Conservation (phyloP, 2,329 filamentous ascomycete species). For the Lithohypha guttulata region DNA sequence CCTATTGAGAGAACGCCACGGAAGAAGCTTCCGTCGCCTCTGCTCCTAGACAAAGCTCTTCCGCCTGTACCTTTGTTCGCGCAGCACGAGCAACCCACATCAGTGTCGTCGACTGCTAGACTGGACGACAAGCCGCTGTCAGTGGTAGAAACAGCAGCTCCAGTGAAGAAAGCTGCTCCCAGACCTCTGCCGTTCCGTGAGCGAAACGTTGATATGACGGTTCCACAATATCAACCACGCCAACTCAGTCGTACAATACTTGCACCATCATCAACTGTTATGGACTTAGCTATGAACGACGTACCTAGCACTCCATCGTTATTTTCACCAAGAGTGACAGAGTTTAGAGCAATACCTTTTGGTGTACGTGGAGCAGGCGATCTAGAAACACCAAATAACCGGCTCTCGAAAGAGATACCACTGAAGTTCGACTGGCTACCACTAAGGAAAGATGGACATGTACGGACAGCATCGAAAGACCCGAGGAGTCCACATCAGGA, state of each 20-base stretch:
- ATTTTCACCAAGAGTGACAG: slow-evolving; percentile 36
- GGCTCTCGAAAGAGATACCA: slow-evolving; percentile 2
- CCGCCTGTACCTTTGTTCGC: slow-evolving; percentile 21
- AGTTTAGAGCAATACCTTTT: slow-evolving; percentile 32
- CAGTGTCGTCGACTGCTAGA: neutral
- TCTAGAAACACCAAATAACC: slow-evolving; percentile 17
- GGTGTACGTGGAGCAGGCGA: slow-evolving; percentile 28
- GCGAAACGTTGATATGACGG: slow-evolving; percentile 5
- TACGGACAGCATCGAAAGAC: slow-evolving; percentile 12
- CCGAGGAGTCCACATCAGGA: slow-evolving; percentile 22
- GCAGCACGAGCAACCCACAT: slow-evolving; percentile 2
- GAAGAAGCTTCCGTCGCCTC: slow-evolving; percentile 8
- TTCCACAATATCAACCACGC: slow-evolving; percentile 18
- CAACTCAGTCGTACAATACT: slow-evolving; percentile 12
- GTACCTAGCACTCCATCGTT: slow-evolving; percentile 29
- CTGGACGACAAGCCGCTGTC: no score
- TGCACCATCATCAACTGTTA: slow-evolving; percentile 24
- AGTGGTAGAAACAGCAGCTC: neutral
- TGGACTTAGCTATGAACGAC: slow-evolving; percentile 31
- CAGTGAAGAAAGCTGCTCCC: slow-evolving; percentile 14
- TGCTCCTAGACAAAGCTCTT: slow-evolving; percentile 17
- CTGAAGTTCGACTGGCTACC: slow-evolving; percentile 4
- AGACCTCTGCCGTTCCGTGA: slow-evolving; percentile 23
- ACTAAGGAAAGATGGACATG: slow-evolving; percentile 1
- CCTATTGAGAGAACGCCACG: neutral